Conservation (phyloP, 2,329 filamentous ascomycete genomes). For the Zasmidium angulare region DNA sequence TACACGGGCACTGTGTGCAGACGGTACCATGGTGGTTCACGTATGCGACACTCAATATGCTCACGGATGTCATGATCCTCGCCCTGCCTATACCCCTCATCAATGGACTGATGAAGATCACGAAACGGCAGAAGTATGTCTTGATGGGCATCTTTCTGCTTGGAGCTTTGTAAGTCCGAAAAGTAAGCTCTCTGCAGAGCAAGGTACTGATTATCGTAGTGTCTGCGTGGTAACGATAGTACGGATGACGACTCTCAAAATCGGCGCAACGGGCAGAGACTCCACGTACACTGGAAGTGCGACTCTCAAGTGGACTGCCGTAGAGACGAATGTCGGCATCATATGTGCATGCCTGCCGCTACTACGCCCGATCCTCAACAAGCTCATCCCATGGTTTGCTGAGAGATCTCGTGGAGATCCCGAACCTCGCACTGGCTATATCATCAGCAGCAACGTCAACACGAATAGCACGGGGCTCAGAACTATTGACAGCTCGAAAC, state of each 20-base stretch:
- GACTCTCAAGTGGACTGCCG: neutral
- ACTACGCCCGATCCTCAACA: neutral
- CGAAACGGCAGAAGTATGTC: neutral
- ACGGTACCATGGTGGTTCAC: neutral
- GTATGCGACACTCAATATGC: neutral
- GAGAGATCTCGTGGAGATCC: neutral
- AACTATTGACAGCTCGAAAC: neutral
- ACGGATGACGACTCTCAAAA: neutral
- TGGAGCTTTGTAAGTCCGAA: neutral
- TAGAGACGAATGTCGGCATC: neutral
- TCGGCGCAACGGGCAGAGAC: neutral
- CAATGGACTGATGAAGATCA: neutral
- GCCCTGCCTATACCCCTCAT: neutral
- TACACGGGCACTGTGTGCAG: neutral
- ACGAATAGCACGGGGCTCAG: neutral
- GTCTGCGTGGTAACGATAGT: neutral
- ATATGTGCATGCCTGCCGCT: neutral
- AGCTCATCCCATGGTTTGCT: neutral
- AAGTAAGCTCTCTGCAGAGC: neutral
- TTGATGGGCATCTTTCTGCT: neutral
- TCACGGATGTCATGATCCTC: neutral
- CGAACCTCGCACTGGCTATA: neutral
- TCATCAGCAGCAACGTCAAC: neutral
- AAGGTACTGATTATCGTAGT: neutral
- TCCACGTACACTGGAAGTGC: neutral